Evolutionary conservation across 2,329 filamentous ascomycete species (phyloP), one percentile per base, ranked within the genome.

Genomic region (Monosporascus sp.): DNA sequence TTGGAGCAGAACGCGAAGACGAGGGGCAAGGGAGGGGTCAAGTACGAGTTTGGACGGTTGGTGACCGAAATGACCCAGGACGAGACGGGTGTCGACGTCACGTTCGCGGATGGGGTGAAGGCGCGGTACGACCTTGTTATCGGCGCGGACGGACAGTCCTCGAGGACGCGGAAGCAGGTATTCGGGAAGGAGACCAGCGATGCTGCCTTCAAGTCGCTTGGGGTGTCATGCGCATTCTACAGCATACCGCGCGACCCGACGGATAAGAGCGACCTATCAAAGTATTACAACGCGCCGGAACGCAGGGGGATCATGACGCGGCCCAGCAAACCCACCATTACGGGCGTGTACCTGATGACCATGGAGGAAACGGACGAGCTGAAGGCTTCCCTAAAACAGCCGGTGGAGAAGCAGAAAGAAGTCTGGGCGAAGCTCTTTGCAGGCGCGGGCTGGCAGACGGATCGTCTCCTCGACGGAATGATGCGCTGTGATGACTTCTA

Each of bases 141-240:
- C 44, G 80, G 76, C 11, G 79, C 80, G 3, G 81, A 84, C 58
- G 81, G 81, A 0, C 73, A 77, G 37, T 69, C 72, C 8, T 82
- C 77, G 3, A 70, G 70, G 31, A 74, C 76, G n/a, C 70, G 78
- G 8, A 68, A 64, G n/a, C 61, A 68, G 41, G 65, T 73, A 5
- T 62, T 70, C 57, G 66, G 67, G 9, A 52, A 59, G 8, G 60
- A 62, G 4, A 60, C 59, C 7, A 62, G 64, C 18, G 53, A 63
- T 2, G 57, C 60, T 3, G 49, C 59, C 7, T 65, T 70, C 35
- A 64, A 64, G 20, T 58, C 56, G 18, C 57, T 71, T 15, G 63
- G 63, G 14, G 48, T 69, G 45, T 74, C 70, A 50, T 57, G 60
- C 4, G 71, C 68, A 2, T 76, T 70, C 60, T 78, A 71, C 62